phyloP scores from a whole-genome alignment of 225 moss, liverwort and hornwort species.

The Straminergon stramineum region DNA sequence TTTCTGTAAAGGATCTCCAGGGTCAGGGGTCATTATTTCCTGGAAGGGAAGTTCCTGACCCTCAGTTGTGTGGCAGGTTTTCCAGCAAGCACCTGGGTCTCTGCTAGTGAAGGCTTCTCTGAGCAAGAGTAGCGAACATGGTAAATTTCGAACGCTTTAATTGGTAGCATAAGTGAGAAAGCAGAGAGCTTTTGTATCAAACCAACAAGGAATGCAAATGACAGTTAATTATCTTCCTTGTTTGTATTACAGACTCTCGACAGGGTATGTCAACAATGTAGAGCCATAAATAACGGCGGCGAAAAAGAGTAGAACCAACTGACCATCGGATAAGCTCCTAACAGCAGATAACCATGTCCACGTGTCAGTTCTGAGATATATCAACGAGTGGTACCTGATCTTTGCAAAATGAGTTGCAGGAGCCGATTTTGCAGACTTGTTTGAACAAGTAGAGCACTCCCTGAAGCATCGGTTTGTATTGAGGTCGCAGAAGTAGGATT shows the following conservation, averaged over 20 bases:
- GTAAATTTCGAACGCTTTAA: not conserved
- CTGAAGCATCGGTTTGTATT: slow-evolving; percentile 51
- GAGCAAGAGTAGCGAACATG: slow-evolving; percentile 39
- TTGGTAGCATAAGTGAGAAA: not conserved
- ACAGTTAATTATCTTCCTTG: not conserved
- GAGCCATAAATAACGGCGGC: not conserved
- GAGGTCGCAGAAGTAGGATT: slow-evolving; percentile 3
- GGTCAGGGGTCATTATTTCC: not conserved
- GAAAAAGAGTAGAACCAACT: not conserved
- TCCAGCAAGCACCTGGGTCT: slow-evolving; percentile 87
- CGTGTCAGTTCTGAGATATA: not conserved
- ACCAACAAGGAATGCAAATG: not conserved
- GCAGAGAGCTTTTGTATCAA: not conserved
- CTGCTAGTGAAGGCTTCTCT: slow-evolving; percentile 68
- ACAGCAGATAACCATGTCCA: not conserved
- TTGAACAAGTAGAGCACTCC: slow-evolving; percentile 43
- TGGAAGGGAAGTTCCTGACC: not conserved
- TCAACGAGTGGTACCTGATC: not conserved
- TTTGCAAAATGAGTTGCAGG: slow-evolving; percentile 29
- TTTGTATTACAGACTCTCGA: not conserved
- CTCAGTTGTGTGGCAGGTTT: slow-evolving; percentile 51
- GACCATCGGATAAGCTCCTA: not conserved
- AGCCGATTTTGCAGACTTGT: slow-evolving; percentile 34
- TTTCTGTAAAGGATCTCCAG: not conserved
- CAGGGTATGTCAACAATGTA: not conserved